Conservation (phyloP, 192 early-diverging fungal species). For the Paraglomus occultum region DNA sequence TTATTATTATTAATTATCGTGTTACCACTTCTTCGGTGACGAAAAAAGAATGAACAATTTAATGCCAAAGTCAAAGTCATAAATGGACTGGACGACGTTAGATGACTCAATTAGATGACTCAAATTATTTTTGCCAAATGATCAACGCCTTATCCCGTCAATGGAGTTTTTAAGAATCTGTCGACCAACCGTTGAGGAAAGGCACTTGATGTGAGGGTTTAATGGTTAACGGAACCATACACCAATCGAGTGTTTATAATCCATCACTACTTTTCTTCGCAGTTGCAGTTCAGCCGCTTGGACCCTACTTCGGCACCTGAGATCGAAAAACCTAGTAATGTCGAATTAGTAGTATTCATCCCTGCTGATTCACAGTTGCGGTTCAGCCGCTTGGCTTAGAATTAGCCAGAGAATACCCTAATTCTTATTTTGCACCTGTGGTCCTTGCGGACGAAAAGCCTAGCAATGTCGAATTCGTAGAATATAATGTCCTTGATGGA, state of each 20-base stretch:
- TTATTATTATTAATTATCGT: no score
- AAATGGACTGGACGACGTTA: neutral
- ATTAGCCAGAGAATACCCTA: neutral
- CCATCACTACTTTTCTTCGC: neutral
- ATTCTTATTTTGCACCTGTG: neutral
- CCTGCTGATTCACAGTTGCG: slow-evolving; percentile 9
- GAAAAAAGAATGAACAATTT: no score
- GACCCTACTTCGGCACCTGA: no score
- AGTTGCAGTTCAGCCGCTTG: slow-evolving; percentile 15
- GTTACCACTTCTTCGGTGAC: no score
- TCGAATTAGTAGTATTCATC: no score
- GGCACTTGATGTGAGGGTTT: slow-evolving; percentile 25
- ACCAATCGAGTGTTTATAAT: neutral
- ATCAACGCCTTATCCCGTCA: neutral
- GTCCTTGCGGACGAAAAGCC: slow-evolving; percentile 19
- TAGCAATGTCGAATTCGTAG: slow-evolving; percentile 1
- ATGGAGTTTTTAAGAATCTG: slow-evolving; percentile 25
- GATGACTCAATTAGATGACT: neutral
- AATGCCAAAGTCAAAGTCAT: no score
- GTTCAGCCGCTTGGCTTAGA: slow-evolving; percentile 12
- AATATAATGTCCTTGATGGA: slow-evolving; percentile 5
- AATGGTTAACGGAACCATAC: neutral
- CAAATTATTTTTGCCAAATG: slow-evolving; percentile 10
- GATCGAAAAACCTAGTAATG: no score
- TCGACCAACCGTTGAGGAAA: slow-evolving; percentile 22